Percentiles rank a stretch among this genome's conserved stretches.
These are phyloP conservation scores for Adansonia gregorii DNA, from an alignment of 441 rosid genomes.

Conservation along the genomic window DNA sequence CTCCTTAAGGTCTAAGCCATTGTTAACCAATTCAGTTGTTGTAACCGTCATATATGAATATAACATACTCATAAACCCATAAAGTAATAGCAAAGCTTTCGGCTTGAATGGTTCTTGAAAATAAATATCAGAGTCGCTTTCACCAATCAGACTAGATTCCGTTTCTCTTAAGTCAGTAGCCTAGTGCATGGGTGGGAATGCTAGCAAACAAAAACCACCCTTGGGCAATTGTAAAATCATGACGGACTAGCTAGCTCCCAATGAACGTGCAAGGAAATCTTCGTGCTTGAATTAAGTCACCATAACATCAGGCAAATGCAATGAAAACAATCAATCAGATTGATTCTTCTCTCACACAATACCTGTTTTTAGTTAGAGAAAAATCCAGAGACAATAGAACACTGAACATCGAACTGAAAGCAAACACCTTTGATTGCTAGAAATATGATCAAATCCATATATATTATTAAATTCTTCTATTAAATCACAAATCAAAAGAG, in stretches of 20 bases:
- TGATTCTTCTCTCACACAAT: neutral
- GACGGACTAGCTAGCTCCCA: neutral
- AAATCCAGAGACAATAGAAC: neutral
- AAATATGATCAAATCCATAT: neutral
- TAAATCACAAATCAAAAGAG: no score
- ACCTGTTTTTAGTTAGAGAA: neutral
- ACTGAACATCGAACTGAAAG: neutral
- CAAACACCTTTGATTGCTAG: neutral
- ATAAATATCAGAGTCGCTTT: neutral
- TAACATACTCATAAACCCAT: neutral
- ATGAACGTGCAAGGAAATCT: neutral
- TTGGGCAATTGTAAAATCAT: neutral
- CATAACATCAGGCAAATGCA: neutral
- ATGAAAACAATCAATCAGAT: neutral
- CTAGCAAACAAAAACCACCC: neutral
- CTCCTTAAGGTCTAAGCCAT: neutral
- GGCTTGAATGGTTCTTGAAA: slow-evolving; percentile 2
- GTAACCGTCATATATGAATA: neutral
- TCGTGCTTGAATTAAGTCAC: neutral
- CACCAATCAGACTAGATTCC: neutral
- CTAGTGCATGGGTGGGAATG: no score
- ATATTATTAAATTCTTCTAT: no score
- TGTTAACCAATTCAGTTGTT: neutral
- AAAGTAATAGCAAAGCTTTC: neutral
- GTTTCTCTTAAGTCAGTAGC: neutral